Base-by-base conservation (phyloP, 2,329 filamentous ascomycete species). In the Curvularia sp. region DNA sequence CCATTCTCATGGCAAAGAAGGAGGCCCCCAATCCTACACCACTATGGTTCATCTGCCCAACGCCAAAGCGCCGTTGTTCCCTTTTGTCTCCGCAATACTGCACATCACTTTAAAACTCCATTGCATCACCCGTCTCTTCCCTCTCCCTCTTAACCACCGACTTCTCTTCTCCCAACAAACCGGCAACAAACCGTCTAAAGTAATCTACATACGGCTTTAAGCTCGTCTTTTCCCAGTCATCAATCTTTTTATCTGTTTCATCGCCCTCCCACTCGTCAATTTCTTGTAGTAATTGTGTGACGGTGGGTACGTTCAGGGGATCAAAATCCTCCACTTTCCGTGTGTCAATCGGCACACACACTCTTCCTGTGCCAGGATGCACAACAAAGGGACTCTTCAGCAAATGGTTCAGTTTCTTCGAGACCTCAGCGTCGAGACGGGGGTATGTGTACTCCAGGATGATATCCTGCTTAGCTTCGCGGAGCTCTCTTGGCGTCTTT, bases 401-500 rank as follows among this genome's bases (percentile, higher is more conserved):
- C 84, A 99, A 87, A 84, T 99, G 95, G 81, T 97, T 98, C 57
- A 96, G 87, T 76, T 97, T 97, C 83, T 98, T 98, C 74, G 91
- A 95, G 75, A 99, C 95, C 78, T 97, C 93, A 61, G 95, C 93
- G 82, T 99, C 95, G 54, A 99, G 90, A 39, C 95, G 89, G 3
- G 95, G 95, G 78, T 99, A 99, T 6, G 95, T 97, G 80, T 99
- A 98, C 79, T 99, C 95, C 30, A 99, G 86, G 3, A 98, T 89
- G 61, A 99, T 91, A 74, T 98, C 95, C 76, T 97, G 93, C 79
- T 97, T 98, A 22, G 93, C 92, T 70, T 97, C 92, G 8, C 90
- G 85, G 12, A 99, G 84, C 2, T 89, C 87, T 62, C 85, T 87
- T 0, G 88, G 78, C 66, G 95, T 89, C n/a, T 97, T 84, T 9